Evolutionary conservation across 768 basidiomycete species (phyloP), one percentile per base, ranked within the genome.

Genomic region (Kwoniella newhampshirensis): DNA sequence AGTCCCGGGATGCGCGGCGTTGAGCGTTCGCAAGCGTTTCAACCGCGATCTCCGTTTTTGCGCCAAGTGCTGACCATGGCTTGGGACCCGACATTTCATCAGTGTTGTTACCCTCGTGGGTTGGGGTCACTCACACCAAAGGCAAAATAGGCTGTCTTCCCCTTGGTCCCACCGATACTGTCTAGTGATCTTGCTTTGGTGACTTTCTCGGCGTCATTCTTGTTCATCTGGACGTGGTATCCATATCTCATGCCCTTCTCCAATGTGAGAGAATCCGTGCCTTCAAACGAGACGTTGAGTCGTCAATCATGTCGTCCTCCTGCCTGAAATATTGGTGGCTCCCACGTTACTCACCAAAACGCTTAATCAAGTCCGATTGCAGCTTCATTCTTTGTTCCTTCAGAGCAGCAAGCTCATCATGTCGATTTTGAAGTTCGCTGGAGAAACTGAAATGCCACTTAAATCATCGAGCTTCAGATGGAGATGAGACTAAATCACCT

Each of bases 1-100:
- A 76, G 0, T 75, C 71, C 47, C 85, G 83, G 62, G 92, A 90
- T 1, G 87, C 87, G 49, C 84, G 42, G 12, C 62, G 44, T 51
- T 76, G 75, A 32, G 63, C 70, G 5, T 41, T 53, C 0, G 46
- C n/a, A 17, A 71, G 56, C 2, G 56, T 57, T 27, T 73, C 67
- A 26, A 57, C 46, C 11, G 59, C 56, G 18, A 57, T 51, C 25
- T 74, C 69, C 2, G 57, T 71, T 51, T 60, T 27, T 1, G 57
- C 51, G 5, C 63, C 70, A 0, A 76, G 63, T 17, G 63, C 68
- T 1, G 70, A 62, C 72, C 71, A 76, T 20, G 60, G 61, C 69
- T 71, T n/a, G 11, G 12, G 11, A 18, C 6, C 6, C 26, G 27
- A 43, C n/a, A n/a, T n/a, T n/a, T n/a, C n/a, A n/a, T n/a, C n/a